phyloP scores from a whole-genome alignment of 139 green algal species.

The Gonium pectorale region DNA sequence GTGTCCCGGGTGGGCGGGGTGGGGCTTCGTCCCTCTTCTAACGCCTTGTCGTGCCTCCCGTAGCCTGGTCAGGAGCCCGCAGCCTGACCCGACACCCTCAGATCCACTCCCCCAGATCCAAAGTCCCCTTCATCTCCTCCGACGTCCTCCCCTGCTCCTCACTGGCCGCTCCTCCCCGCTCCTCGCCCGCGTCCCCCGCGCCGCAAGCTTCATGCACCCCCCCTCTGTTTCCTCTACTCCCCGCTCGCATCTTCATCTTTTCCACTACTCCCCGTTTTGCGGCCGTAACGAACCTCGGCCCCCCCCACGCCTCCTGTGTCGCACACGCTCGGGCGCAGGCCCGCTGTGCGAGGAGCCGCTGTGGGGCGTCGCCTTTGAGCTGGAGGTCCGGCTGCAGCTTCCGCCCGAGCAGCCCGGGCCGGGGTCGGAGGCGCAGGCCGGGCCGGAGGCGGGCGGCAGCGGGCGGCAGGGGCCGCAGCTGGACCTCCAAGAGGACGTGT shows the following conservation, averaged over 20 bases:
- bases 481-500: constrained; percentile 85
- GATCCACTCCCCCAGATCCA: too few species aligned
- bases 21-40: not conserved
- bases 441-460: not conserved
- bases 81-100: too few species aligned
- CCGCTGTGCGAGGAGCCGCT: constrained; percentile 98
- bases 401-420: constrained; percentile 11
- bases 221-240: too few species aligned
- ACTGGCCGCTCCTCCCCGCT: not conserved
- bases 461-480: not conserved
- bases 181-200: too few species aligned
- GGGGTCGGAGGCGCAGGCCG: not conserved
- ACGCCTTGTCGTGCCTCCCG: not conserved
- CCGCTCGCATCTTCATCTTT: too few species aligned
- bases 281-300: too few species aligned
- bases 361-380: constrained; percentile 89
- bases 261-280: too few species aligned
- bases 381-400: constrained; percentile 66
- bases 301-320: too few species aligned
- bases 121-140: too few species aligned
- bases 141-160: not conserved
- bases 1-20: not conserved
- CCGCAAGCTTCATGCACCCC: too few species aligned
- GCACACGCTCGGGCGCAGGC: too few species aligned
- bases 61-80: too few species aligned